Percentiles rank a stretch among this genome's conserved stretches.
Evolutionary conservation across 2,329 filamentous ascomycete genomes (phyloP).

Genomic region (Paecilomyces dactylethromorphus): DNA sequence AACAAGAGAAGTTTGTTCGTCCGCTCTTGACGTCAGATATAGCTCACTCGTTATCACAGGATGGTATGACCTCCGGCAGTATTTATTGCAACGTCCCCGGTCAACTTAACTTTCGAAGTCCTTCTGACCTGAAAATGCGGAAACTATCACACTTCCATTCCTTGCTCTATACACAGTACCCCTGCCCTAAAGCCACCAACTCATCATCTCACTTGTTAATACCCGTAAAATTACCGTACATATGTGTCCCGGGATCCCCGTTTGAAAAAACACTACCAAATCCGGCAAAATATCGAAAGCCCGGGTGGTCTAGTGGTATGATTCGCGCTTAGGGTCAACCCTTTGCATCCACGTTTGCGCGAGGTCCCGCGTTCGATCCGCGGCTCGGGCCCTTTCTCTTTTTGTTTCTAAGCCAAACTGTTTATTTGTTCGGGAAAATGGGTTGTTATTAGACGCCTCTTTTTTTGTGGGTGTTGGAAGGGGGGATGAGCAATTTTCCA

Average conservation of each 20-base stretch:
- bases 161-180: too few species aligned
- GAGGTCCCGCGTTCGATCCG: neutral
- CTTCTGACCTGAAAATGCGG: neutral
- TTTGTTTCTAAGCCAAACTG: neutral
- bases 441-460: too few species aligned
- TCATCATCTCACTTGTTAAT: neutral
- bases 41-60: neutral
- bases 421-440: too few species aligned
- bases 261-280: neutral
- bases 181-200: neutral
- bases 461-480: too few species aligned
- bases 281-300: neutral
- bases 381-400: neutral
- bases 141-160: neutral
- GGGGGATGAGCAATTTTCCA: too few species aligned
- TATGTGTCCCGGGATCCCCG: neutral
- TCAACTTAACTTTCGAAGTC: too few species aligned
- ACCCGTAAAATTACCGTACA: neutral
- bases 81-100: neutral
- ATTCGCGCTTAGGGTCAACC: neutral
- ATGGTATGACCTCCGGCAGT: neutral
- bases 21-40: neutral
- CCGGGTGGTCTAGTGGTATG: neutral
- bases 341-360: neutral
- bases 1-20: neutral